A percentile compares a stretch with the other conserved stretches of the same genome.
Conservation (phyloP, 345 rosid species). For the Eucalyptus camaldulensis region DNA sequence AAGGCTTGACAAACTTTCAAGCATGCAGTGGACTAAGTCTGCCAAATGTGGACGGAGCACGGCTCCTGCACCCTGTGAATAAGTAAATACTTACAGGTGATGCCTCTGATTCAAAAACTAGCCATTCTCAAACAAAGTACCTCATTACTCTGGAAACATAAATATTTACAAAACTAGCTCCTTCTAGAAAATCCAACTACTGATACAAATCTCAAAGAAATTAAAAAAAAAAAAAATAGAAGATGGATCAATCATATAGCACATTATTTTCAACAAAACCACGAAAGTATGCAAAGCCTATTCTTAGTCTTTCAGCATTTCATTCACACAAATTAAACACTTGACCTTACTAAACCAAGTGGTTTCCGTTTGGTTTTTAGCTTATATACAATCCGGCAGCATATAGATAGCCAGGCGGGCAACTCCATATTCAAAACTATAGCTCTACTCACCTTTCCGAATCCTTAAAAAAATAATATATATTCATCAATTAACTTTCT, state of each 20-base stretch:
- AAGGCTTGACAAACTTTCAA: constrained; percentile 96
- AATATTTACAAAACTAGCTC: background rate
- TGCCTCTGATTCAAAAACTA: background rate
- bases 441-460: no score
- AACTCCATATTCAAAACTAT: no score
- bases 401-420: no score
- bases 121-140: background rate
- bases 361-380: no score
- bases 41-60: constrained; percentile 80
- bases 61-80: constrained; percentile 75
- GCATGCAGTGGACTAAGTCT: constrained; percentile 85
- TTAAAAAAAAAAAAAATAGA: no score
- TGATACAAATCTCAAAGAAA: background rate
- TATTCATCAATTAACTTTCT: no score
- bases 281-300: background rate
- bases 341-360: no score
- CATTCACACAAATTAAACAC: background rate
- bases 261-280: background rate
- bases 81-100: background rate
- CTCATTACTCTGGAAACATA: background rate
- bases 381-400: no score
- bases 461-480: no score
- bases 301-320: background rate
- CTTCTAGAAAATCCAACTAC: background rate
- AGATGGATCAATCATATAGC: background rate